Evolutionary conservation across 1,284 basidiomycete genomes (phyloP).

Genomic region (Sanghuangporus baumii): DNA sequence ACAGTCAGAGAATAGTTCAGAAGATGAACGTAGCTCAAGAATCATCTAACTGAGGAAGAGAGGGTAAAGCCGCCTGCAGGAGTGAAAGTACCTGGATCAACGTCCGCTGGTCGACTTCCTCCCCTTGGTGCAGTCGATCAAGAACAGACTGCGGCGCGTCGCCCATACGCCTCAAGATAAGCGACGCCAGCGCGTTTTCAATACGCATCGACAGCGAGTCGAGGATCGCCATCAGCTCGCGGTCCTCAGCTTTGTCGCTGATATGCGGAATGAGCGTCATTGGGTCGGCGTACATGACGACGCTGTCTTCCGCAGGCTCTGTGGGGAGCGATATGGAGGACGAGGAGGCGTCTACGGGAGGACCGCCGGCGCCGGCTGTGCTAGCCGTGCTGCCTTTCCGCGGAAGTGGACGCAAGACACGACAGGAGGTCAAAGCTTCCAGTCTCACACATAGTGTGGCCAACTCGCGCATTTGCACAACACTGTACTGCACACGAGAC

Average conservation of each 20-base stretch:
- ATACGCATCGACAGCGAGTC: constrained; percentile 74
- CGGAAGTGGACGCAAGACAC: constrained; percentile 50
- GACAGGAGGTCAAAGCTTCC: constrained; percentile 71
- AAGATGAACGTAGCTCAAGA: not conserved
- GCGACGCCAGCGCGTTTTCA: constrained; percentile 70
- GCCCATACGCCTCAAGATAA: constrained; percentile 34
- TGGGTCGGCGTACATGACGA: constrained; percentile 53
- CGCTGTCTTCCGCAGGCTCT: constrained; percentile 31
- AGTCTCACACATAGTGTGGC: constrained; percentile 76
- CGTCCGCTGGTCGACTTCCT: constrained; percentile 42
- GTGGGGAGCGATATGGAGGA: constrained; percentile 1
- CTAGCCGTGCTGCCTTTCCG: constrained; percentile 45
- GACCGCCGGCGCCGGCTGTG: constrained; percentile 7
- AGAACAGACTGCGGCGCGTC: constrained; percentile 25
- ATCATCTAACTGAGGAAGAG: constrained; percentile 6
- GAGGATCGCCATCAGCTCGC: constrained; percentile 69
- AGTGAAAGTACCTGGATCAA: constrained; percentile 29
- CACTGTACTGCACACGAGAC: constrained; percentile 62
- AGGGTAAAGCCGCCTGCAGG: constrained; percentile 10
- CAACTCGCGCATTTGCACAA: constrained; percentile 76
- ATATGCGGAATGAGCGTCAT: constrained; percentile 68
- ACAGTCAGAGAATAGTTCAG: not conserved
- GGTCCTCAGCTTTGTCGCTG: constrained; percentile 68
- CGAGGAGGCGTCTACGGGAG: not conserved
- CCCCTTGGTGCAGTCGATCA: constrained; percentile 26